Evolutionary conservation across 169 alveolate species (phyloP).

Genomic region (Sarcocystis neurona): DNA sequence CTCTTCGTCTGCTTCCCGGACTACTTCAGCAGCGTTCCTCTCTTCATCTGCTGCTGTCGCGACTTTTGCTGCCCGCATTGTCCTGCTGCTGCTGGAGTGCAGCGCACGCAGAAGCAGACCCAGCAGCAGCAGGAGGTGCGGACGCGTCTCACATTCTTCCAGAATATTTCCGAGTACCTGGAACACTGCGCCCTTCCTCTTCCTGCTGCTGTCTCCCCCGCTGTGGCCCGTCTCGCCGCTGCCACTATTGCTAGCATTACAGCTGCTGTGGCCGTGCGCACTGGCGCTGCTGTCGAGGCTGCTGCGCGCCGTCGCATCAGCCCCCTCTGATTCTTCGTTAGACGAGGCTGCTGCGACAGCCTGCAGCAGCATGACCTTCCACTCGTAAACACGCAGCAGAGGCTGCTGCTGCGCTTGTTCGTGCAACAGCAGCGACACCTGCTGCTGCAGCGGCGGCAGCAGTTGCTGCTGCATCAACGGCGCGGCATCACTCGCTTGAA

Average conservation of each 20-base stretch:
- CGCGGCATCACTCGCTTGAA: conserved; percentile 15
- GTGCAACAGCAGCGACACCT: background rate
- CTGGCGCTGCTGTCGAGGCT: conserved; percentile 24
- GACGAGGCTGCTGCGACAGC: conserved; percentile 14
- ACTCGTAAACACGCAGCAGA: conserved; percentile 8
- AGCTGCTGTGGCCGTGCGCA: too few species aligned
- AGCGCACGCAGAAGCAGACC: background rate
- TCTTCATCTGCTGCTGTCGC: background rate
- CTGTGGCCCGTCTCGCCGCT: background rate
- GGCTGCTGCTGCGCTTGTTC: conserved; percentile 26
- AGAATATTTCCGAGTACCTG: background rate
- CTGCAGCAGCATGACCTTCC: conserved; percentile 31
- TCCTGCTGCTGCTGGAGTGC: background rate
- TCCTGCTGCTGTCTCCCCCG: background rate
- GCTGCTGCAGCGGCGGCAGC: background rate
- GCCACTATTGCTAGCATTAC: background rate
- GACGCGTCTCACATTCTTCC: background rate
- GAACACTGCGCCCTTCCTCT: background rate
- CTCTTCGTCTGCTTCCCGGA: background rate
- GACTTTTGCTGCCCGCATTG: background rate
- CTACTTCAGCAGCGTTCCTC: background rate
- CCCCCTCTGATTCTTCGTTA: background rate
- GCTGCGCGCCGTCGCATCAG: conserved; percentile 1
- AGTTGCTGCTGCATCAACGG: background rate
- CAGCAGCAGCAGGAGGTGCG: conserved; percentile 3